Evolutionary conservation across 345 rosid genomes (phyloP), one percentile per base, ranked within the genome.

Genomic region (Nasturtium officinale): DNA sequence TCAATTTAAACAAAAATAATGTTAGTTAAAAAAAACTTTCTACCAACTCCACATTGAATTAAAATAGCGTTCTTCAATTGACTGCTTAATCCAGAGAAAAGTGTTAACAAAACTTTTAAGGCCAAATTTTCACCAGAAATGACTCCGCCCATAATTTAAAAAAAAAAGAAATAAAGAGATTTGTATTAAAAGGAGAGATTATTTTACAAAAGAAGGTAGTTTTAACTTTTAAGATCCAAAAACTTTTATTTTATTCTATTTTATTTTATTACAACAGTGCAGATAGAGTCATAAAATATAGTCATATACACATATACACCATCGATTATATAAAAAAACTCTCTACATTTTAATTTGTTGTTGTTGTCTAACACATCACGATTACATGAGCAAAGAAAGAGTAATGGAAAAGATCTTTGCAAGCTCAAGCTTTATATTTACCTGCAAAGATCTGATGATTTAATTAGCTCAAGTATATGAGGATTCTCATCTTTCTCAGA

Each of bases 281-380:
- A 57, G n/a, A 61, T 43, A 61, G 54, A 42, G 20, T n/a, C n/a
- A n/a, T 52, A 21, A 26, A 33, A 47, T 58, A 23, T 37, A 47
- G n/a, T 38, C 17, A 43, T 45, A 37, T 37, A 57, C 66, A 66
- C 20, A 57, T 57, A 57, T 13, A 56, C 47, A 50, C 43, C 37
- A 65, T 50, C 21, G 46, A 18, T 54, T 63, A 23, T 46, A 47
- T 66, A 74, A 33, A 30, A 52, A 73, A 47, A 56, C 72, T 46
- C 61, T 73, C 65, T 73, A 73, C 65, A 38, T 65, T 65, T 73
- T 45, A 20, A 37, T 5, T 50, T 74, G 30, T 45, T 55, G 6
- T 28, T 26, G 28, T 26, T 37, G 43, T 74, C 73, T 42, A 38
- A 58, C 58, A 74, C 67, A 74, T 57, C n/a, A 58, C 54, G 35